A percentile compares a stretch with the other conserved stretches of the same genome.
Evolutionary conservation across 2,329 filamentous ascomycete genomes (phyloP).

Genomic region (Hymenoscyphus fructigenus): DNA sequence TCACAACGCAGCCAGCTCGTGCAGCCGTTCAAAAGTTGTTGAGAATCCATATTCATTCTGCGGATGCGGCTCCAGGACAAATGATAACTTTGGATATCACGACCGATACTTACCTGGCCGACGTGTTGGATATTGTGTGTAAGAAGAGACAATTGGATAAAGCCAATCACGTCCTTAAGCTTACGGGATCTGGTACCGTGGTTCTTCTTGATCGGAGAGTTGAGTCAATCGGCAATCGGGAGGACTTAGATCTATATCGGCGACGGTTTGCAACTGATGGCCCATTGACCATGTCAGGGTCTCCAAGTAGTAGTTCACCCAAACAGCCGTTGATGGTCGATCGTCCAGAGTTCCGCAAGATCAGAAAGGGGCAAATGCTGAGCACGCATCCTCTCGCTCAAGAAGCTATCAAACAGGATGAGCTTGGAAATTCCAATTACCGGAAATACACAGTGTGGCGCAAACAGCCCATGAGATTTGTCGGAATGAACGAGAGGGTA

Average conservation of each 20-base stretch:
- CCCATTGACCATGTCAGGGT: constrained; percentile 65
- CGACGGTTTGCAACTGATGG: constrained; percentile 75
- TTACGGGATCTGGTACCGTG: constrained; percentile 71
- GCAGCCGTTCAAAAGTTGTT: constrained; percentile 67
- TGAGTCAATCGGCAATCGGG: constrained; percentile 72
- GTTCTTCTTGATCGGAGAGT: constrained; percentile 77
- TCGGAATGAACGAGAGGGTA: constrained; percentile 71
- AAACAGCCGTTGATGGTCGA: constrained; percentile 54
- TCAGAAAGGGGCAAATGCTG: constrained; percentile 55
- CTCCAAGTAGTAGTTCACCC: constrained; percentile 66
- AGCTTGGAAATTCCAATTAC: constrained; percentile 59
- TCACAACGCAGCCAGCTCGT: constrained; percentile 36
- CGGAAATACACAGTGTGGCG: constrained; percentile 79
- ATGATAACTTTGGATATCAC: constrained; percentile 74
- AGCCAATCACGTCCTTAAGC: constrained; percentile 74
- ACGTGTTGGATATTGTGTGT: constrained; percentile 77
- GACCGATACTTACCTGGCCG: constrained; percentile 79
- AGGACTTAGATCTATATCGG: constrained; percentile 73
- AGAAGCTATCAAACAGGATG: constrained; percentile 59
- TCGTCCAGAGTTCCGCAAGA: constrained; percentile 44
- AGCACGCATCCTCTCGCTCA: constrained; percentile 67
- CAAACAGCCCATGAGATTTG: constrained; percentile 79
- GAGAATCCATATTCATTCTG: constrained; percentile 68
- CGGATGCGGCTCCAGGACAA: constrained; percentile 70
- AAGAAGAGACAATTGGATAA: constrained; percentile 77